Base-by-base conservation (phyloP, 345 rosid species). In the Erodium maritimum region DNA sequence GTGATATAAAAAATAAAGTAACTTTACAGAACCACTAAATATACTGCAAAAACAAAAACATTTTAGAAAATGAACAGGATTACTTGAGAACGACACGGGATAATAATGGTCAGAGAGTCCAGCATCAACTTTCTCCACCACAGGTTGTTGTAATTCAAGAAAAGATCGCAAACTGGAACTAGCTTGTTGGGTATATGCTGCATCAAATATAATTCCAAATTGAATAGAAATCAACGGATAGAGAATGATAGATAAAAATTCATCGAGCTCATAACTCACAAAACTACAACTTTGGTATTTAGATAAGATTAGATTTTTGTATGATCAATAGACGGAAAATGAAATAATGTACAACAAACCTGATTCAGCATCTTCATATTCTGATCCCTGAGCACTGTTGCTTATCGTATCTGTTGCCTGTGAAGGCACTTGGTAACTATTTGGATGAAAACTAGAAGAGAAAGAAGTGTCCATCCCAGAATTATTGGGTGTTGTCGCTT, bases 331-430 rank as follows among this genome's bases (percentile, higher is more conserved):
- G 9, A 29, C 37, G 5, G 37, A 11, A 29, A 29, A 29, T 29
- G 9, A 29, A 29, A 29, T 29, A 29, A 29, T 29, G 37, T 29
- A 29, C 37, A 29, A 29, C 37, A 29, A 29, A 69, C 98, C 95
- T 80, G 98, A 88, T 73, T 91, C 90, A 51, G 77, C 88, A 69
- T 91, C 98, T 70, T 81, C 96, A 68, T 73, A 74, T 70, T 84
- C 93, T 33, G 93, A 80, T 45, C 87, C 76, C 20, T 77, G 88
- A 72, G 76, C 71, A 60, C 83, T 79, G 68, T 63, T 82, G 72
- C 88, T 84, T 63, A 78, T 70, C 23, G 89, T 73, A 70, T 84
- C 90, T 6, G 79, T 80, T 23, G 84, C 70, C 62, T 76, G 83
- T 52, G 96, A 74, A 61, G 71, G 78, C 65, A 70, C 61, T 46